phyloP scores from a whole-genome alignment of 1,139 yeast species.

The Suhomyces terraborum region DNA sequence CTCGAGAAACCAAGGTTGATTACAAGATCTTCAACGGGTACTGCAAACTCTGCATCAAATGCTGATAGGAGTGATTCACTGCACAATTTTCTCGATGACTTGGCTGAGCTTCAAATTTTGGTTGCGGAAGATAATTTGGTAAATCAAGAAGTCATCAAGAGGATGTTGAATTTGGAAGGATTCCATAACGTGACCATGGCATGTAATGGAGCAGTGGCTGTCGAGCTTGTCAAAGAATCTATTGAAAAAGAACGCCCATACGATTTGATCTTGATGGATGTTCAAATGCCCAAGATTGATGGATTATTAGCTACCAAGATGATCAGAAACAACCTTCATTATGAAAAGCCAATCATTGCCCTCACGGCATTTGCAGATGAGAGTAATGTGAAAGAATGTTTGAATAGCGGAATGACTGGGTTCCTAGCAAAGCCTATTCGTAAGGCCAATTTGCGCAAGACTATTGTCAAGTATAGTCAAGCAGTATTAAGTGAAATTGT shows the following conservation, averaged over 20 bases:
- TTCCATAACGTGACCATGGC: slow-evolving; percentile 71
- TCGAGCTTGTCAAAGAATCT: slow-evolving; percentile 59
- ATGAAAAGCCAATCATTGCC: slow-evolving; percentile 80
- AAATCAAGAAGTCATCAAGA: slow-evolving; percentile 84
- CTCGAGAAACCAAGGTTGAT: slow-evolving; percentile 51
- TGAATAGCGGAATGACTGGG: slow-evolving; percentile 84
- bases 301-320: slow-evolving; percentile 80
- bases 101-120: slow-evolving; percentile 55
- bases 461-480: slow-evolving; percentile 50
- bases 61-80: slow-evolving; percentile 23
- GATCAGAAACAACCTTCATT: slow-evolving; percentile 67
- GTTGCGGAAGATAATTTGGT: slow-evolving; percentile 96
- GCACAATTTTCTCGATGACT: slow-evolving; percentile 29
- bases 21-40: slow-evolving; percentile 58
- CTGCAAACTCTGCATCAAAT: slow-evolving; percentile 45
- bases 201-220: slow-evolving; percentile 88
- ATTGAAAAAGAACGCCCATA: slow-evolving; percentile 35
- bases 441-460: slow-evolving; percentile 61
- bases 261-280: slow-evolving; percentile 90
- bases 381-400: slow-evolving; percentile 74
- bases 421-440: slow-evolving; percentile 86
- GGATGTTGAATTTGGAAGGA: slow-evolving; percentile 85
- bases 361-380: slow-evolving; percentile 93
- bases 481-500: slow-evolving; percentile 27
- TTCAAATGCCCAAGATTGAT: slow-evolving; percentile 92